These are phyloP conservation scores for Moesziomyces parantarcticus DNA, from an alignment of 1,284 basidiomycete genomes.

Conservation along the genomic window DNA sequence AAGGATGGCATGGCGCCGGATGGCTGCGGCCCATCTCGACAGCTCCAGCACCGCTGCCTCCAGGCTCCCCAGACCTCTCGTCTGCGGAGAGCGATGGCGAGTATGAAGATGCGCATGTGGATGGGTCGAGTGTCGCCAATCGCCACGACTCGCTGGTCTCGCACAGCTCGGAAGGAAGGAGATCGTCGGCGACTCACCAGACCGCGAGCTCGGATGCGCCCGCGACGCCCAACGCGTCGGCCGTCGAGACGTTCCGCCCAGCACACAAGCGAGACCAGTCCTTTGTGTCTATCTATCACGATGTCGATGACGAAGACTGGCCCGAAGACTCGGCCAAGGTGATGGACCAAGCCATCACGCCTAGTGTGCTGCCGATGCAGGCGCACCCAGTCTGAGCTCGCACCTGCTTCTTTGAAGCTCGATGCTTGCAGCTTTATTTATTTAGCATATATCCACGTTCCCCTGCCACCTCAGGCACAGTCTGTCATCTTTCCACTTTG, in stretches of 20 bases:
- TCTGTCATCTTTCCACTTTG: too few relatives aligned
- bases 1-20: constrained; percentile 50
- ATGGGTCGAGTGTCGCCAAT: constrained; percentile 1
- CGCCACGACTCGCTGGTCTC: constrained; percentile 8
- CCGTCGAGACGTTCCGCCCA: background rate
- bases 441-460: constrained; percentile 7
- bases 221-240: constrained; percentile 3
- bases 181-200: constrained; percentile 25
- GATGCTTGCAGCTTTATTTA: background rate
- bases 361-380: constrained; percentile 9
- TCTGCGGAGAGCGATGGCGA: constrained; percentile 14
- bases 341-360: background rate
- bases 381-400: background rate
- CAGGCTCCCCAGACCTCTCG: constrained; percentile 8
- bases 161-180: constrained; percentile 20
- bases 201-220: constrained; percentile 12
- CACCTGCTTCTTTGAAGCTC: background rate
- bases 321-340: constrained; percentile 6
- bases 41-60: constrained; percentile 17
- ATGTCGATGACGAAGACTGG: constrained; percentile 13
- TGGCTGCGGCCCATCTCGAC: constrained; percentile 42
- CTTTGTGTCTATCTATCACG: constrained; percentile 28
- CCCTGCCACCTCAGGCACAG: background rate
- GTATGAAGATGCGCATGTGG: constrained; percentile 10
- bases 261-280: constrained; percentile 24